Percentiles rank a stretch among this genome's conserved stretches.
Evolutionary conservation across 176 grass and related monocot species (phyloP).

Genomic region (Avena sativa): DNA sequence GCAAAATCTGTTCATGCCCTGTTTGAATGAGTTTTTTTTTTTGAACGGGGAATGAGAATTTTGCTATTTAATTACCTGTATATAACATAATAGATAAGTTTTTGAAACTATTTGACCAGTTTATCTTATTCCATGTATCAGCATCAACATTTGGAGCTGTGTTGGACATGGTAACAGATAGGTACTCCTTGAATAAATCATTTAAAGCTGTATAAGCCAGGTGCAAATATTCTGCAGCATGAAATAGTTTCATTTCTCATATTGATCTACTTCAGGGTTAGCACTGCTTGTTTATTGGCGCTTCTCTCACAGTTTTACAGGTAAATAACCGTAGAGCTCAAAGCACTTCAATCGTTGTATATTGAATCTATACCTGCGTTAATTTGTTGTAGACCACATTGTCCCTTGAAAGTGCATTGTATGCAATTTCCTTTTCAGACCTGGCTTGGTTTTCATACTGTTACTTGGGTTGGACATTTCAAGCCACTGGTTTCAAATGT

Average conservation of each 20-base stretch:
- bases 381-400: background rate
- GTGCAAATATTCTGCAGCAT: slow-evolving; percentile 25
- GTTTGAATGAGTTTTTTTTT: background rate
- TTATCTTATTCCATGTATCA: slow-evolving; percentile 51
- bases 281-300: slow-evolving; percentile 90
- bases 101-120: slow-evolving; percentile 37
- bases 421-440: slow-evolving; percentile 60
- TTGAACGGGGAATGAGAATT: too few species aligned
- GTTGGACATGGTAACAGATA: slow-evolving; percentile 99
- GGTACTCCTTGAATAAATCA: slow-evolving; percentile 54
- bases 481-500: slow-evolving; percentile 99
- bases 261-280: slow-evolving; percentile 76
- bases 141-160: slow-evolving; percentile 99
- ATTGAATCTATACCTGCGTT: background rate
- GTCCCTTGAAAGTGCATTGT: background rate
- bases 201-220: slow-evolving; percentile 21
- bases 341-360: background rate
- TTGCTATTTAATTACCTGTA: background rate
- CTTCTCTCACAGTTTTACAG: slow-evolving; percentile 94
- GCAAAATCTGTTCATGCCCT: background rate
- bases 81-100: slow-evolving; percentile 17
- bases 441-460: slow-evolving; percentile 86
- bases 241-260: slow-evolving; percentile 38
- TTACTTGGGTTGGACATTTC: slow-evolving; percentile 91
- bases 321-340: slow-evolving; percentile 43